These are phyloP conservation scores for Stephania cephalantha DNA, from an alignment of 164 flowering plant genomes.

Conservation along the genomic window DNA sequence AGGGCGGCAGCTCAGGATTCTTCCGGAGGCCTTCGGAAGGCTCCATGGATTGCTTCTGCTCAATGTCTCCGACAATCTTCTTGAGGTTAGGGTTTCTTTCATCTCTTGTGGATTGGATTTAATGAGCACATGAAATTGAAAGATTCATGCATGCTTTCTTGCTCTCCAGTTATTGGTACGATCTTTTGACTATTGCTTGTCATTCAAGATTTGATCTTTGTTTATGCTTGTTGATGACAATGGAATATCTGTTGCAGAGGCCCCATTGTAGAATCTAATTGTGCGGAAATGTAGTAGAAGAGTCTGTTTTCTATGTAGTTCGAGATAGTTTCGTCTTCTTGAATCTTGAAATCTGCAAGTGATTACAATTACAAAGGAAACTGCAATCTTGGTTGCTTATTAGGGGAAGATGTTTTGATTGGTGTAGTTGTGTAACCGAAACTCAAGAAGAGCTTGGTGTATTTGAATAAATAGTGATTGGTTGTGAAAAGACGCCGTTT, in stretches of 20 bases:
- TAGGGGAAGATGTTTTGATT: not conserved
- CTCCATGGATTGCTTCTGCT: slow-evolving; percentile 46
- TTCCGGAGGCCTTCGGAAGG: slow-evolving; percentile 84
- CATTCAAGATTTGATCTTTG: not conserved
- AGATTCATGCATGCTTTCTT: not conserved
- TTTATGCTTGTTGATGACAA: not conserved
- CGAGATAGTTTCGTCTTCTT: not conserved
- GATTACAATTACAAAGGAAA: not conserved
- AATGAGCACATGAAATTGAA: not conserved
- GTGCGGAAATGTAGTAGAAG: not conserved
- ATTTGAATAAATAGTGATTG: not conserved
- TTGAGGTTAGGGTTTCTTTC: slow-evolving; percentile 42
- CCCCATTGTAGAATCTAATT: not conserved
- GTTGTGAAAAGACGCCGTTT: not conserved
- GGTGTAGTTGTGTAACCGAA: not conserved
- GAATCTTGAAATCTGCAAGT: not conserved
- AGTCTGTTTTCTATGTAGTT: not conserved
- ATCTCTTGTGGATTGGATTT: not conserved
- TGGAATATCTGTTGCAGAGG: not conserved
- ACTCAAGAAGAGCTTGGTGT: not conserved
- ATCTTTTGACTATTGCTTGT: not conserved
- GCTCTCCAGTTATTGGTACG: not conserved
- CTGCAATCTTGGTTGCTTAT: not conserved
- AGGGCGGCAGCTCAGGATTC: slow-evolving; percentile 36
- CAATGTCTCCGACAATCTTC: slow-evolving; percentile 61